phyloP scores from a whole-genome alignment of 441 rosid genomes.

The Croton laevigatus region DNA sequence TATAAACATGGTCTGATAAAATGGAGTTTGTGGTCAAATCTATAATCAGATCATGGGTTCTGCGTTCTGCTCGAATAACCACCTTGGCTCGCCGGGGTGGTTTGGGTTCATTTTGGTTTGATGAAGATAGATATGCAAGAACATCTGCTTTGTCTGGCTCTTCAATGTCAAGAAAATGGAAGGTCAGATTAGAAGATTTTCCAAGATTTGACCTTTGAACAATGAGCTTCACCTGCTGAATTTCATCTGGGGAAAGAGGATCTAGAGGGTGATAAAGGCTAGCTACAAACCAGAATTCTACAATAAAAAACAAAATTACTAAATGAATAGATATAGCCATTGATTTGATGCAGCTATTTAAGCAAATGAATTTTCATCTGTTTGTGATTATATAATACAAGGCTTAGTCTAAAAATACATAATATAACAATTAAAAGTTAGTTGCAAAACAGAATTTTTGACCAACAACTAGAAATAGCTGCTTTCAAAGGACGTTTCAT shows the following conservation, averaged over 20 bases:
- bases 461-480: too few species aligned
- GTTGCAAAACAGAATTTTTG: too few species aligned
- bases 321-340: constrained; percentile 33
- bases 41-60: constrained; percentile 52
- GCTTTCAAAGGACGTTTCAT: too few species aligned
- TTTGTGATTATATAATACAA: constrained; percentile 6
- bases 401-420: too few species aligned
- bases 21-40: constrained; percentile 39
- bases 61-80: constrained; percentile 48
- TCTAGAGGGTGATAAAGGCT: constrained; percentile 60
- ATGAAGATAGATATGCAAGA: constrained; percentile 45
- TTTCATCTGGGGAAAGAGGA: constrained; percentile 53
- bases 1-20: constrained; percentile 38
- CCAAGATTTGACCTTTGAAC: constrained; percentile 43
- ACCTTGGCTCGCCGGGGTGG: constrained; percentile 54
- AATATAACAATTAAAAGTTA: too few species aligned
- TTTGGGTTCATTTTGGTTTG: constrained; percentile 15
- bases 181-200: constrained; percentile 48
- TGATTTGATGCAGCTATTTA: neutral
- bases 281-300: constrained; percentile 26
- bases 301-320: constrained; percentile 29
- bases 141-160: constrained; percentile 65
- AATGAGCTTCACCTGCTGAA: constrained; percentile 43
- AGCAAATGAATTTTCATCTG: constrained; percentile 3
- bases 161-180: constrained; percentile 65